A percentile compares a stretch with the other conserved stretches of the same genome.
phyloP scores from a whole-genome alignment of 169 alveolate genomes.

The Babesia bigemina region DNA sequence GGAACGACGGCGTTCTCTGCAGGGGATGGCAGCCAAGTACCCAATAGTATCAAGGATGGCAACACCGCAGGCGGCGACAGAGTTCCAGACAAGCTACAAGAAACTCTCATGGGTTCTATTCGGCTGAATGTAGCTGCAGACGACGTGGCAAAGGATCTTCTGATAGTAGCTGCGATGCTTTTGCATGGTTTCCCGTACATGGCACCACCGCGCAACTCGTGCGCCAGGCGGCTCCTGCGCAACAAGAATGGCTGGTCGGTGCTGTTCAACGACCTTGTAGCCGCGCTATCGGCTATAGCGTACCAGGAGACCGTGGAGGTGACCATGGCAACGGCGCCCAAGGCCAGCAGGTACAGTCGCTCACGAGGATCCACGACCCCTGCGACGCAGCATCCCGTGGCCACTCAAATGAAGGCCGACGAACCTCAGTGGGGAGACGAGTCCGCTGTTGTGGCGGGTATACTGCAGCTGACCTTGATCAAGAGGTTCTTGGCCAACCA shows the following conservation, averaged over 20 bases:
- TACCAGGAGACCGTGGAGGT: constrained; percentile 8
- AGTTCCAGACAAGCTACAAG: neutral
- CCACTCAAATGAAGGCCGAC: neutral
- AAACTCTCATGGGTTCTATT: constrained; percentile 7
- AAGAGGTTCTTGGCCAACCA: constrained; percentile 24
- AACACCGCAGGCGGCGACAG: too few species aligned
- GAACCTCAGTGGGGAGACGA: constrained; percentile 23
- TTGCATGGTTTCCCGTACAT: constrained; percentile 13
- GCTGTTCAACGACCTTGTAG: neutral
- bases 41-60: too few species aligned
- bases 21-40: too few species aligned
- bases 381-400: neutral
- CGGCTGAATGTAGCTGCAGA: neutral
- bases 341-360: constrained; percentile 17
- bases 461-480: constrained; percentile 1
- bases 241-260: constrained; percentile 20
- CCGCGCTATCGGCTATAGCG: constrained; percentile 7
- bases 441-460: constrained; percentile 17
- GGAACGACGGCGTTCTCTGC: too few species aligned
- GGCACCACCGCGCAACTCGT: constrained; percentile 9
- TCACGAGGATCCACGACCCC: neutral
- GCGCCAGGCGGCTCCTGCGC: constrained; percentile 4
- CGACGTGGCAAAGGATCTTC: constrained; percentile 1
- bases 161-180: constrained; percentile 13
- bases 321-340: constrained; percentile 19